These are phyloP conservation scores for Beauveria sp. DNA, from an alignment of 2,329 filamentous ascomycete species.

Conservation along the genomic window DNA sequence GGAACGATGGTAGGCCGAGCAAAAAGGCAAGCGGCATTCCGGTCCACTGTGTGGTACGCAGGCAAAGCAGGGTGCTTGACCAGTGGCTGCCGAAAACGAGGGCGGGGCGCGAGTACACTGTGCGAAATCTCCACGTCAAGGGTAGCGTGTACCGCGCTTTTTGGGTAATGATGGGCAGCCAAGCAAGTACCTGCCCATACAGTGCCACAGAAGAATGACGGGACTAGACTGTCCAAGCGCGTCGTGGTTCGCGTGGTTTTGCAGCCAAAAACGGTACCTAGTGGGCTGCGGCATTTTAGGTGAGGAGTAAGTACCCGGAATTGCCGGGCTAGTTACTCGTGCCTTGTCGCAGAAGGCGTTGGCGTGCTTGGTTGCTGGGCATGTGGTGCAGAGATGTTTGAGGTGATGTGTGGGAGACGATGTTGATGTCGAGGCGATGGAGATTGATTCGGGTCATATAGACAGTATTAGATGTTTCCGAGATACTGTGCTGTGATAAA, in stretches of 20 bases:
- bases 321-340: not conserved
- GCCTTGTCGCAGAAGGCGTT: not conserved
- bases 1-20: not conserved
- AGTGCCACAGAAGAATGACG: conserved; percentile 25
- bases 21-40: not conserved
- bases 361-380: conserved; percentile 1
- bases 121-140: conserved; percentile 18
- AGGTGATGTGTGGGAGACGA: not conserved
- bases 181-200: conserved; percentile 31
- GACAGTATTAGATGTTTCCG: not conserved
- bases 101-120: conserved; percentile 25
- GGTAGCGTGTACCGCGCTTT: conserved; percentile 27
- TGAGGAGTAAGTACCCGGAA: conserved; percentile 8
- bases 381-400: conserved; percentile 5
- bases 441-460: not conserved
- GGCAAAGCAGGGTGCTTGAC: not conserved
- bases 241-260: not conserved
- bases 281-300: conserved; percentile 10
- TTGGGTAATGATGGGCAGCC: conserved; percentile 23
- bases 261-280: conserved; percentile 6
- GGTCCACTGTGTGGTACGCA: conserved; percentile 4
- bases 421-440: not conserved
- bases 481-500: not conserved
- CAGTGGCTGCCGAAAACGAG: not conserved
- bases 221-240: conserved; percentile 12